Conservation (phyloP, 1,139 yeast species). For the Blastobotrys proliferans region DNA sequence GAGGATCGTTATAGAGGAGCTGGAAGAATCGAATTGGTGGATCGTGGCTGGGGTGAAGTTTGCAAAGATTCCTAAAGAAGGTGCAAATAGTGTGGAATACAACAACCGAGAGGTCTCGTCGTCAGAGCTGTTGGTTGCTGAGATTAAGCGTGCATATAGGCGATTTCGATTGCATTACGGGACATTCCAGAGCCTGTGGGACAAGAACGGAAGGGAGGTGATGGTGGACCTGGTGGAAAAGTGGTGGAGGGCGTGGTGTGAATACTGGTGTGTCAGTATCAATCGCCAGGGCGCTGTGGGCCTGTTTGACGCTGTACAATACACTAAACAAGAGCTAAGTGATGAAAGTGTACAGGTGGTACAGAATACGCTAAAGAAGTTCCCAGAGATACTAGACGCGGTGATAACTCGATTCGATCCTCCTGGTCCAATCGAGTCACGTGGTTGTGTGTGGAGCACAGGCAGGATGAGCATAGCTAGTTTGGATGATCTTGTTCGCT, state of each 20-base stretch:
- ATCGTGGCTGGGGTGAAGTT: constrained; percentile 23
- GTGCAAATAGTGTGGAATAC: constrained; percentile 11
- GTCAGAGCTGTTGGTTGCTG: constrained; percentile 25
- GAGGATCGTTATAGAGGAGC: constrained; percentile 24
- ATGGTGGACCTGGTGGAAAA: constrained; percentile 21
- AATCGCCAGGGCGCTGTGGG: constrained; percentile 24
- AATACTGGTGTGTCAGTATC: constrained; percentile 26
- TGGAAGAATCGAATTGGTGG: constrained; percentile 31
- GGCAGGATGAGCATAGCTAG: constrained; percentile 17
- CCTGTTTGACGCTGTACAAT: constrained; percentile 20
- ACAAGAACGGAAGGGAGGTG: constrained; percentile 17
- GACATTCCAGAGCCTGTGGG: constrained; percentile 16
- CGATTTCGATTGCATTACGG: constrained; percentile 31
- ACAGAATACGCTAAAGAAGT: constrained; percentile 21
- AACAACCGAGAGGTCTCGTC: constrained; percentile 19
- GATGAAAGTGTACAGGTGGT: constrained; percentile 27
- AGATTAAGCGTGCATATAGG: constrained; percentile 26
- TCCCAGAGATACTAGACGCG: constrained; percentile 20
- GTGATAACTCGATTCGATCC: constrained; percentile 21
- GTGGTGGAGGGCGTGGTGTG: constrained; percentile 33
- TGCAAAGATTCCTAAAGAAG: constrained; percentile 9
- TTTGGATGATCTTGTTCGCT: constrained; percentile 25
- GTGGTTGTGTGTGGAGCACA: constrained; percentile 29
- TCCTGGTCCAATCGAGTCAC: constrained; percentile 17
- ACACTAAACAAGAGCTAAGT: constrained; percentile 24